These are phyloP conservation scores for Barbarea vulgaris DNA, from an alignment of 345 rosid genomes.

Conservation along the genomic window DNA sequence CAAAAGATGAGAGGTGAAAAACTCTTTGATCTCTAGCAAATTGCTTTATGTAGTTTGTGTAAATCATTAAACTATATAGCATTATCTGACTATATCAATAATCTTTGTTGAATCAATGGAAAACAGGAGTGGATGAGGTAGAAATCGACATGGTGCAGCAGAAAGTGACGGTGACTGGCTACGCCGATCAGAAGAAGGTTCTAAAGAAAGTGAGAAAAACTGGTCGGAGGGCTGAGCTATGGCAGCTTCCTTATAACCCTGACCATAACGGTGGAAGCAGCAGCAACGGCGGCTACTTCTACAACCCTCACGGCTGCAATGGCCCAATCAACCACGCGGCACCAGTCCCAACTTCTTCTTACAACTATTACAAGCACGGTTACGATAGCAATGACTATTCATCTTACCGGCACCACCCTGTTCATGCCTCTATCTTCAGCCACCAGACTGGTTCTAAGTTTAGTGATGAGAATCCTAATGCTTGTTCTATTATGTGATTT, in stretches of 20 bases:
- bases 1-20: slow-evolving; percentile 65
- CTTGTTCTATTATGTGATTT: slow-evolving; percentile 70
- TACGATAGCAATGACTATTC: slow-evolving; percentile 54
- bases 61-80: not conserved
- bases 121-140: slow-evolving; percentile 70
- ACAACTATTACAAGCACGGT: slow-evolving; percentile 89
- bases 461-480: slow-evolving; percentile 89
- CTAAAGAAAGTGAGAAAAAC: slow-evolving; percentile 69
- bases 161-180: slow-evolving; percentile 83
- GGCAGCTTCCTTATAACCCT: slow-evolving; percentile 79
- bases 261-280: too few species aligned
- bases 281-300: slow-evolving; percentile 40
- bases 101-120: not conserved
- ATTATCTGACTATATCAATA: not conserved
- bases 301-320: slow-evolving; percentile 61
- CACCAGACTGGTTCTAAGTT: slow-evolving; percentile 66
- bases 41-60: not conserved
- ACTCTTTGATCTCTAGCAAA: not conserved
- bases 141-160: slow-evolving; percentile 72
- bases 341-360: slow-evolving; percentile 65
- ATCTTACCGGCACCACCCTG: slow-evolving; percentile 52
- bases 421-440: slow-evolving; percentile 52
- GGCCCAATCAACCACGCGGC: slow-evolving; percentile 57
- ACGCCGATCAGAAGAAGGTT: slow-evolving; percentile 80
- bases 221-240: slow-evolving; percentile 82